phyloP scores from a whole-genome alignment of 2,329 filamentous ascomycete species.

The Phaeomoniella chlamydospora region DNA sequence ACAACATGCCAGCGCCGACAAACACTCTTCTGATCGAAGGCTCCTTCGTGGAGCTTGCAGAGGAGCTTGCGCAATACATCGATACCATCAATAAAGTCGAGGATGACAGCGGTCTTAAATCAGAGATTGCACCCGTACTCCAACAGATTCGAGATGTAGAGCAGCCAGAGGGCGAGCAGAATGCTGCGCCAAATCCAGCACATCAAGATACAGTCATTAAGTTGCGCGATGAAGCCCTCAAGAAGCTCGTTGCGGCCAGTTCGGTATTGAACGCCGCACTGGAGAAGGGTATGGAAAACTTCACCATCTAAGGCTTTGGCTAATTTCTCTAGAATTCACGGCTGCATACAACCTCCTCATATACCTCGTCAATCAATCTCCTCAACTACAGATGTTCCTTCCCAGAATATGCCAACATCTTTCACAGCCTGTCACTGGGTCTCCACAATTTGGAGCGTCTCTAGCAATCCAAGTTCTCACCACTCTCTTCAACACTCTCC shows the following conservation, averaged over 20 bases:
- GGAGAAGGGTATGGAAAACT: constrained; percentile 53
- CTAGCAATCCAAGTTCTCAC: constrained; percentile 82
- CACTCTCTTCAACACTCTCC: constrained; percentile 91
- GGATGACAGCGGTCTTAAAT: constrained; percentile 36
- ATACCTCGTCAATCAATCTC: constrained; percentile 77
- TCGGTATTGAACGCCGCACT: constrained; percentile 66
- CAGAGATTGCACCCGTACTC: constrained; percentile 58
- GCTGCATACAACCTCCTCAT: constrained; percentile 94
- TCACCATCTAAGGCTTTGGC: constrained; percentile 6
- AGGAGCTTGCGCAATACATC: constrained; percentile 90
- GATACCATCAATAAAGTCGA: constrained; percentile 62
- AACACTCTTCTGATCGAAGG: constrained; percentile 70
- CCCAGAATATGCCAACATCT: constrained; percentile 82
- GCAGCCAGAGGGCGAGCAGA: constrained; percentile 35
- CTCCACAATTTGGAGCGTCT: constrained; percentile 68
- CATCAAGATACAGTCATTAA: constrained; percentile 20
- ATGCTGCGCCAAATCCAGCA: constrained; percentile 21
- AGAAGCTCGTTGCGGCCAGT: constrained; percentile 75
- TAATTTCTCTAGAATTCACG: constrained; percentile 56
- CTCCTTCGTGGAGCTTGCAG: constrained; percentile 78
- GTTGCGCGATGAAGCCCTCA: constrained; percentile 69
- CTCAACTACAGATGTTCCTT: constrained; percentile 73
- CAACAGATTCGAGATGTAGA: constrained; percentile 37
- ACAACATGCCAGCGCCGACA: constrained; percentile 42
- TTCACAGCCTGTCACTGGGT: constrained; percentile 70